Conservation (phyloP, 2,329 filamentous ascomycete genomes). For the Alternaria sp. region DNA sequence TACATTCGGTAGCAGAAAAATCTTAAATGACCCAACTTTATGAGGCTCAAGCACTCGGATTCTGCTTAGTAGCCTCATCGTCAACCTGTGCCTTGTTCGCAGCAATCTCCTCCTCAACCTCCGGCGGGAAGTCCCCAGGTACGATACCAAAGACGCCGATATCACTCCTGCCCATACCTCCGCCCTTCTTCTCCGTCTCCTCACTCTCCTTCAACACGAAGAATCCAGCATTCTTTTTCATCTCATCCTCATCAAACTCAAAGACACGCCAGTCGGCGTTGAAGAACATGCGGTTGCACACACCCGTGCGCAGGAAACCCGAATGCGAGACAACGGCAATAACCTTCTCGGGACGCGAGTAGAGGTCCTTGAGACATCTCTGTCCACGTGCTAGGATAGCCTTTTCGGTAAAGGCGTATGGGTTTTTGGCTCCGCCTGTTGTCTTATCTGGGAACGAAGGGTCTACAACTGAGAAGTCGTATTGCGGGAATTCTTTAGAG, state of each 20-base stretch:
- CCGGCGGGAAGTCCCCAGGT: slow-evolving; percentile 41
- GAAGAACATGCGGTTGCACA: slow-evolving; percentile 61
- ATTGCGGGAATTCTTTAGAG: slow-evolving; percentile 60
- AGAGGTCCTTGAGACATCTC: slow-evolving; percentile 60
- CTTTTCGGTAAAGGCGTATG: slow-evolving; percentile 63
- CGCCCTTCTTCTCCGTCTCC: slow-evolving; percentile 55
- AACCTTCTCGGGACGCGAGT: slow-evolving; percentile 65
- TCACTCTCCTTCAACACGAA: slow-evolving; percentile 59
- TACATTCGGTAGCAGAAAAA: neutral
- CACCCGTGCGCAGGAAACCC: slow-evolving; percentile 67
- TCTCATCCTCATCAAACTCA: slow-evolving; percentile 61
- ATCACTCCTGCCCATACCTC: slow-evolving; percentile 62
- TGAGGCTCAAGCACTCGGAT: slow-evolving; percentile 11
- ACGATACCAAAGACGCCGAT: slow-evolving; percentile 45
- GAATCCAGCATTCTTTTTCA: slow-evolving; percentile 53
- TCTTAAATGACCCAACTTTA: neutral
- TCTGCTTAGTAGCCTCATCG: slow-evolving; percentile 30
- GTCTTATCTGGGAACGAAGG: slow-evolving; percentile 71
- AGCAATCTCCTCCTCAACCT: slow-evolving; percentile 20
- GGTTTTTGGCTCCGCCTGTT: slow-evolving; percentile 46
- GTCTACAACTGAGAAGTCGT: slow-evolving; percentile 67
- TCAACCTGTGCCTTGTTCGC: slow-evolving; percentile 15
- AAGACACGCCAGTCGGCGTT: slow-evolving; percentile 74
- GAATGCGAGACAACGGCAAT: slow-evolving; percentile 73
- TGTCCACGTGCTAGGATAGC: slow-evolving; percentile 67